Conservation (phyloP, 1,139 yeast species). For the Candida pseudocylindracea region DNA sequence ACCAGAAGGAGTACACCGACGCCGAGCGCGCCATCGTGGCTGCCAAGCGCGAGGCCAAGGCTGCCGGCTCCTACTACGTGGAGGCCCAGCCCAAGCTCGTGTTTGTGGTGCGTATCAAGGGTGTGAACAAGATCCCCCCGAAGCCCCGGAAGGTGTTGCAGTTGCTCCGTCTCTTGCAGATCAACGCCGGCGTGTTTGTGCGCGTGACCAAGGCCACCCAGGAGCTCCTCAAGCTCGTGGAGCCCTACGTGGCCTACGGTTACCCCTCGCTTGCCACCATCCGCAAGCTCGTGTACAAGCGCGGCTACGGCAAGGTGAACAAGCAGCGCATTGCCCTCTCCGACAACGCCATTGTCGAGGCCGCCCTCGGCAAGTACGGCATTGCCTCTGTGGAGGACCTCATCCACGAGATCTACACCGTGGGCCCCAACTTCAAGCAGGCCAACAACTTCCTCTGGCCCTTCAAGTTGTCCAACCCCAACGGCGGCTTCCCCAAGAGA, state of each 20-base stretch:
- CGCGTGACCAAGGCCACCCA: conserved; percentile 96
- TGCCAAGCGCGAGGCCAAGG: conserved; percentile 94
- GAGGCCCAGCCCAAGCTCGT: conserved; percentile 94
- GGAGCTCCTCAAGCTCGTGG: conserved; percentile 92
- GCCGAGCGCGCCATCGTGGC: conserved; percentile 84
- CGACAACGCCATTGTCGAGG: conserved; percentile 91
- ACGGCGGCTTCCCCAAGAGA: conserved; percentile 99
- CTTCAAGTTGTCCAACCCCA: conserved; percentile 97
- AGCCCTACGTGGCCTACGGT: conserved; percentile 99
- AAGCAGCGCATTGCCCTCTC: conserved; percentile 93
- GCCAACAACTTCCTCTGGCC: conserved; percentile 99
- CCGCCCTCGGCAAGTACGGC: conserved; percentile 88
- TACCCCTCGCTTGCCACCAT: conserved; percentile 94
- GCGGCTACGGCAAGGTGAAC: conserved; percentile 99
- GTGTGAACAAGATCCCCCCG: conserved; percentile 98
- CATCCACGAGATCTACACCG: conserved; percentile 97
- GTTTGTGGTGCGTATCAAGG: conserved; percentile 98
- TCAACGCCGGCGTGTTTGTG: conserved; percentile 96
- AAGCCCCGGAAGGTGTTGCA: conserved; percentile 99
- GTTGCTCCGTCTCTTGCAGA: conserved; percentile 92
- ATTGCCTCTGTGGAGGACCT: conserved; percentile 90
- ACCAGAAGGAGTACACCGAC: conserved; percentile 89
- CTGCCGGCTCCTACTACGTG: conserved; percentile 90
- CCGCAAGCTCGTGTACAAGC: conserved; percentile 96
- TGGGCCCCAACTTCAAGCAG: conserved; percentile 99